Base-by-base conservation (phyloP, 768 basidiomycete genomes). In the Paxillus involutus region DNA sequence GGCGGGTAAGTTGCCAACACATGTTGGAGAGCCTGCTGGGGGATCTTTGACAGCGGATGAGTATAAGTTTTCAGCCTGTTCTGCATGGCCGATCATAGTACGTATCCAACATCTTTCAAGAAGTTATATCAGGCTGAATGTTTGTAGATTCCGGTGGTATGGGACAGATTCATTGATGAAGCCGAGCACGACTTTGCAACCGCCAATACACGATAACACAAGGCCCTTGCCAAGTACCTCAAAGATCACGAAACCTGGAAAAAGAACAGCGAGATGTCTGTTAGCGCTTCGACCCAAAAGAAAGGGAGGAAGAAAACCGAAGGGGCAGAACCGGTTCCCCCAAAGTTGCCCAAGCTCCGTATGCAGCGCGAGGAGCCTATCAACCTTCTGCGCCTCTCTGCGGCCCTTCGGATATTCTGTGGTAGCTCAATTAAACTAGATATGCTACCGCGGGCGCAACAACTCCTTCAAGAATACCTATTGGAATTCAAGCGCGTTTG, bases 1-100 rank as follows among this genome's bases (percentile, higher is more conserved):
- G 69, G 60, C 63, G 10, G 68, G 69, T 0, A 50, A 55, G 6
- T 47, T 71, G 19, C 69, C 69, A 9, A 9, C 52, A 6, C 51
- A 47, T 21, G 66, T 69, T 24, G 69, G 69, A 2, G 65, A 69
- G 44, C 69, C 69, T 16, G 63, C 66, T 21, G 68, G 69, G 19
- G 69, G 69, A 24, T 24, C 24, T 24, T 24, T 24, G 24, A 24
- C 24, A 24, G 68, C 66, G 0, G 69, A 71, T 58, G 68, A 69
- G 51, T 71, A 67, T 44, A 68, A 66, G 50, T 58, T 67, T 49
- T 53, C 63, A 10, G 51, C 55, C 6, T 63, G 59, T 9, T 48
- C 26, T 14, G 47, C 60, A 16, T 60, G 56, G 64, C 53, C 64
- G 14, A 60, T 68, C 24, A 60, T 67, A 26, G 67, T 67, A 47